Evolutionary conservation across 495 filamentous ascomycete species (phyloP), one percentile per base, ranked within the genome.

Genomic region (Aspergillus wentii): DNA sequence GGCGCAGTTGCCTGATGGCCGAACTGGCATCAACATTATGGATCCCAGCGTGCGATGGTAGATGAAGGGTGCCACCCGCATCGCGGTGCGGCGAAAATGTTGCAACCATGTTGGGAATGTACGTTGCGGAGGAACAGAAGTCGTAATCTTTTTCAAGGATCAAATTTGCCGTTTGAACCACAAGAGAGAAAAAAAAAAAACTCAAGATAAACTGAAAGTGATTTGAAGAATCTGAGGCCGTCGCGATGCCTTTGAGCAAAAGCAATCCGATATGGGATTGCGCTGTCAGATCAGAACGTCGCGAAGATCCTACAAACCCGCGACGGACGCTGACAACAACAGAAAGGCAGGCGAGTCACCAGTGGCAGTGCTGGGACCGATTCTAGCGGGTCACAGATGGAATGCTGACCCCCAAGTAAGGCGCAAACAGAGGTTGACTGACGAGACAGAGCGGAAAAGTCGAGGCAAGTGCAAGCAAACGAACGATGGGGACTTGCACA

Each of bases 41-140:
- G 39, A 81, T 77, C 46, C 86, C 84, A 17, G 84, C 87, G 33
- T 88, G 89, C 20, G 89, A 91, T 35, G 85, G 77, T 3, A 91
- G 72, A 52, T 90, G 86, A 37, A 94, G 69, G 29, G 86, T 88
- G 42, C 84, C 83, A 48, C 86, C 85, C 41, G 82, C 79, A 61
- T 76, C 73, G 43, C 71, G 66, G 51, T 74, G 72, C 35, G 73
- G 68, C 46, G 73, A 74, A 48, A 68, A 72, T 30, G 71, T 72
- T 32, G 64, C 69, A 43, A 74, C 71, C 71, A 76, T 75, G 43
- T 34, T 16, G 41, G 48, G 51, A 33, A 38, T 11, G 32, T 43
- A 37, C 35, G 26, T 43, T 35, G 33, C 38, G 48, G 46, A 44
- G 45, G 34, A 39, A 27, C 30, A 51, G 41, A 54, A 54, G 14